Conservation (phyloP, 2,329 filamentous ascomycete species). For the Parascedosporium putredinis region DNA sequence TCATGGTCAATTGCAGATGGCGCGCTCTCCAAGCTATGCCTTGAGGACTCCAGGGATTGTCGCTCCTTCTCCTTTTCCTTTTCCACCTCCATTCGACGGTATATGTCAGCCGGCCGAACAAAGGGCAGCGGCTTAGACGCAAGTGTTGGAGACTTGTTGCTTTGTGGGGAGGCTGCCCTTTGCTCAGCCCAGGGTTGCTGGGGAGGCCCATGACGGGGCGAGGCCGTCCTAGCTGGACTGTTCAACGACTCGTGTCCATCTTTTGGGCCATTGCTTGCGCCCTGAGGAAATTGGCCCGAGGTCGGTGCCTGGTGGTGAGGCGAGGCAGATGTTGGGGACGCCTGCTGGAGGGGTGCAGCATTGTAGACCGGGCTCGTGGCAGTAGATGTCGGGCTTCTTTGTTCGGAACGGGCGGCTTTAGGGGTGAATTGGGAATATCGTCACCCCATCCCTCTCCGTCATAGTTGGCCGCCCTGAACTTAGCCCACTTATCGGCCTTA, state of each 20-base stretch:
- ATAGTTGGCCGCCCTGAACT: constrained; percentile 77
- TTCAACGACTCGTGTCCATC: background rate
- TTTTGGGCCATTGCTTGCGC: constrained; percentile 30
- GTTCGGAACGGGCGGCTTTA: background rate
- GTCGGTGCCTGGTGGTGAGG: constrained; percentile 16
- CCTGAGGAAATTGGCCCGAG: constrained; percentile 43
- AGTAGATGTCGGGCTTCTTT: background rate
- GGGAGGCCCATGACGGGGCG: constrained; percentile 20
- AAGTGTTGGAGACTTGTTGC: constrained; percentile 17
- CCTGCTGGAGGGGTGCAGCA: background rate
- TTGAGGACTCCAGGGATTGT: constrained; percentile 44
- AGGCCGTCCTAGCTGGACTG: constrained; percentile 15
- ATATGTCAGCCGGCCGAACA: constrained; percentile 66
- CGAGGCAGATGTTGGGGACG: background rate
- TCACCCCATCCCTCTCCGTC: constrained; percentile 91
- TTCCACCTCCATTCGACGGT: constrained; percentile 61
- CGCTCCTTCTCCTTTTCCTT: constrained; percentile 44
- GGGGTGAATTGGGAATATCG: constrained; percentile 23
- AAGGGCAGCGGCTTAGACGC: constrained; percentile 47
- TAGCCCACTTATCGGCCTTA: constrained; percentile 92
- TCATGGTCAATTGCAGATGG: background rate
- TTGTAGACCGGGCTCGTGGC: background rate
- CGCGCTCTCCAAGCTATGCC: constrained; percentile 45
- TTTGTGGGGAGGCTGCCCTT: constrained; percentile 28
- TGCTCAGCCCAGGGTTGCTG: constrained; percentile 23